These are phyloP conservation scores for Pseudozyma pruni DNA, from an alignment of 1,284 basidiomycete genomes.

Conservation along the genomic window DNA sequence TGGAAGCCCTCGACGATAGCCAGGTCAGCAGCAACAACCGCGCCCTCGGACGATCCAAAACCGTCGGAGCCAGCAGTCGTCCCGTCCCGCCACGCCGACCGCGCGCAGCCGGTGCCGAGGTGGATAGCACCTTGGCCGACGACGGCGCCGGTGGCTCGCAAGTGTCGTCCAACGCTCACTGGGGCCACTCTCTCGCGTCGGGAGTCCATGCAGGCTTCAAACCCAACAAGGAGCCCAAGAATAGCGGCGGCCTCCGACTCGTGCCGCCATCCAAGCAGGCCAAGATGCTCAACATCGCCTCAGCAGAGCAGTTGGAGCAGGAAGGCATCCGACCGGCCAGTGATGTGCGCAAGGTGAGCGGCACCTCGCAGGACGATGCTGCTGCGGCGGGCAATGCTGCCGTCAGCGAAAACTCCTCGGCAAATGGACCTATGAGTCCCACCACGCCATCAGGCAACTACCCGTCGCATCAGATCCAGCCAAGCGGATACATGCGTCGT, in stretches of 20 bases:
- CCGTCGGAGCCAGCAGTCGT: slow-evolving; percentile 9
- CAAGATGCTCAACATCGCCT: slow-evolving; percentile 29
- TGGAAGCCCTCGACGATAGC: slow-evolving; percentile 34
- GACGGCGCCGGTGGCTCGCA: slow-evolving; percentile 8
- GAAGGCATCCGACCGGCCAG: slow-evolving; percentile 37
- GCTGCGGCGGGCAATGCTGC: background rate
- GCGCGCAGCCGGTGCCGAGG: slow-evolving; percentile 9
- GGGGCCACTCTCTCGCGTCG: slow-evolving; percentile 54
- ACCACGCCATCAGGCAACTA: slow-evolving; percentile 27
- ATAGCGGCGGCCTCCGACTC: slow-evolving; percentile 54
- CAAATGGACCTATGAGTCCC: slow-evolving; percentile 20
- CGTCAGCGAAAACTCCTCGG: slow-evolving; percentile 15
- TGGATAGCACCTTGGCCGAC: slow-evolving; percentile 5
- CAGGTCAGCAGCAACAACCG: slow-evolving; percentile 39
- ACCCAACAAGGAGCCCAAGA: slow-evolving; percentile 48
- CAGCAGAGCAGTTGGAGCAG: slow-evolving; percentile 27
- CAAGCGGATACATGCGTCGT: slow-evolving; percentile 28
- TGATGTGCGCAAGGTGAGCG: slow-evolving; percentile 34
- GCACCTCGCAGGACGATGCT: slow-evolving; percentile 1
- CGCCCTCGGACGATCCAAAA: slow-evolving; percentile 58
- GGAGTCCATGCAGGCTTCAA: slow-evolving; percentile 63
- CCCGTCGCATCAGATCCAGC: slow-evolving; percentile 11
- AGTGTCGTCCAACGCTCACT: slow-evolving; percentile 30
- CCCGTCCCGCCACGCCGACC: slow-evolving; percentile 38
- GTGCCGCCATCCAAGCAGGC: slow-evolving; percentile 54